These are phyloP conservation scores for Penicillium capsulatum DNA, from an alignment of 2,329 filamentous ascomycete genomes.

Conservation along the genomic window DNA sequence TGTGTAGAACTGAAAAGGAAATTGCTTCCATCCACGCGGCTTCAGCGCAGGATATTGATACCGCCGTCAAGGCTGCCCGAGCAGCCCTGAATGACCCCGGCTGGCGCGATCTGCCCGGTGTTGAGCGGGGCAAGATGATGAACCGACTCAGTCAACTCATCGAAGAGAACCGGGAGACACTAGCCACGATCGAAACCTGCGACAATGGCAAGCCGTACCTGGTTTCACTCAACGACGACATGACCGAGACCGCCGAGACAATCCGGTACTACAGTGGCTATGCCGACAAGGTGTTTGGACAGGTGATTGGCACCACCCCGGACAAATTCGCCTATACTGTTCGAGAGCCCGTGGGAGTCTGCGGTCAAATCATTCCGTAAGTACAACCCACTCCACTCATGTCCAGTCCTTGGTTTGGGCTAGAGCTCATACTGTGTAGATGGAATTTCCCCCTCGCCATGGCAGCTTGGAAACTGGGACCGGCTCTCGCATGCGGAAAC, in stretches of 20 bases:
- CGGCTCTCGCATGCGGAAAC: conserved; percentile 54
- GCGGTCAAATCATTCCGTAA: conserved; percentile 73
- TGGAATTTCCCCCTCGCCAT: conserved; percentile 59
- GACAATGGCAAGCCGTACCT: conserved; percentile 63
- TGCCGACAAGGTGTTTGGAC: conserved; percentile 83
- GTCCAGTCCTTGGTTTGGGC: too few relatives aligned
- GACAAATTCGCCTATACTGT: conserved; percentile 77
- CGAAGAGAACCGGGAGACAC: conserved; percentile 55
- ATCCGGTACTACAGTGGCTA: conserved; percentile 63
- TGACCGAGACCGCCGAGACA: conserved; percentile 23
- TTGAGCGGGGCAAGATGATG: conserved; percentile 62
- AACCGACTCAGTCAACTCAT: conserved; percentile 62
- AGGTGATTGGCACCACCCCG: conserved; percentile 68
- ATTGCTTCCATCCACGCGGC: conserved; percentile 32
- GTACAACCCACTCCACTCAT: too few relatives aligned
- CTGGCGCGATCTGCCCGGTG: conserved; percentile 32
- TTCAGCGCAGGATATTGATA: conserved; percentile 32
- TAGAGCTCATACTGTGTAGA: too few relatives aligned
- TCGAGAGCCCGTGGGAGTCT: conserved; percentile 73
- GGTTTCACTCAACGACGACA: conserved; percentile 21
- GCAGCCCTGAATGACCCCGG: conserved; percentile 26
- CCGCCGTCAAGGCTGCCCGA: conserved; percentile 33
- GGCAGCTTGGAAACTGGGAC: conserved; percentile 64
- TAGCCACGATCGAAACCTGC: conserved; percentile 64
- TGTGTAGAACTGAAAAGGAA: conserved; percentile 23